Evolutionary conservation across 1,284 basidiomycete species (phyloP), one percentile per base, ranked within the genome.

Genomic region (Apiotrichum siamense): DNA sequence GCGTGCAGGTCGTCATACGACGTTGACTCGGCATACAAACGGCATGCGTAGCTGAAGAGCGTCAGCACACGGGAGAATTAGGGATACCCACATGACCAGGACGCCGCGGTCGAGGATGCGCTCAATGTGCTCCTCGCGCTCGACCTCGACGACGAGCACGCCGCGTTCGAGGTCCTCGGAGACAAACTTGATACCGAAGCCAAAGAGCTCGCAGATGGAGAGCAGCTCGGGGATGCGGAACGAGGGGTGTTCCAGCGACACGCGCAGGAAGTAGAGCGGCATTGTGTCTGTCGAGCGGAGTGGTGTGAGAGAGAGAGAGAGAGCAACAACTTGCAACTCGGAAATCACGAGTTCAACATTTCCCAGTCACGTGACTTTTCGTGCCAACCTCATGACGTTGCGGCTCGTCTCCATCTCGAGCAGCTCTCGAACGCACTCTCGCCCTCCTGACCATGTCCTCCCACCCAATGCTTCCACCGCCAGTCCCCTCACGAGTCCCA

Each of bases 221-320:
- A 77, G 70, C 0, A 93, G 78, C 65, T 90, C 88, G 21, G 89
- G 88, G 17, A 91, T 71, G 21, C 89, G 79, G 66, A 92, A 93
- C 36, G 86, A 83, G 27, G 80, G 77, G 65, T 92, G 88, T 10
- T 79, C 80, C 69, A 88, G 86, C 1, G 87, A 87, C 68, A 88
- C 87, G 42, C 85, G 78, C 46, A 91, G 74, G 44, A 91, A 78
- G 69, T 85, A 90, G 29, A 50, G 61, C 39, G 68, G 65, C 68
- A 70, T 70, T n/a, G 31, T 60, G 26, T 32, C 7, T 13, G 33
- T 35, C n/a, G n/a, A n/a, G 24, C n/a, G 18, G n/a, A 7, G 15
- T 13, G 27, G n/a, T 32, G 17, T 47, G 27, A 44, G 24, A 17
- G n/a, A 12, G 15, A 26, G 5, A 13, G n/a, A 18, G 25, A 27